phyloP scores from a whole-genome alignment of 2,329 filamentous ascomycete species.

The Samsoniella hepiali region DNA sequence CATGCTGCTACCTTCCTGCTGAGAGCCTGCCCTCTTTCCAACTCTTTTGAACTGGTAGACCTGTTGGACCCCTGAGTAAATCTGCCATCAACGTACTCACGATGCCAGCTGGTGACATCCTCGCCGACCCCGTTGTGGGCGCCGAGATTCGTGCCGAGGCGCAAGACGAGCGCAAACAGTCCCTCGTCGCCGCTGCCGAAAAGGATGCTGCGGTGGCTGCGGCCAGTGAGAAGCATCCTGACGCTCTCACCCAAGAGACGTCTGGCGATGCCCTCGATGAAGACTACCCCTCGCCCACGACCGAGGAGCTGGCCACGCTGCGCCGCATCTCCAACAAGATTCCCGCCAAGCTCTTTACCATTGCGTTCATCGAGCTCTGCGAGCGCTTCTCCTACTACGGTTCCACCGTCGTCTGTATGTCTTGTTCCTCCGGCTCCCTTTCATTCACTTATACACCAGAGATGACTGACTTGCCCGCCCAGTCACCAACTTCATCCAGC shows the following conservation, averaged over 20 bases:
- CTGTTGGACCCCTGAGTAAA: too few species aligned
- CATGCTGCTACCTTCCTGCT: neutral
- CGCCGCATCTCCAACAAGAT: slow-evolving; percentile 56
- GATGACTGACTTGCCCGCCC: neutral
- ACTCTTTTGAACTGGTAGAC: too few species aligned
- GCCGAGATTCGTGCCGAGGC: slow-evolving; percentile 19
- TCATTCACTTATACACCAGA: too few species aligned
- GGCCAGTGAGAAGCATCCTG: slow-evolving; percentile 7
- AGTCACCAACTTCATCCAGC: slow-evolving; percentile 62
- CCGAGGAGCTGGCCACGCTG: slow-evolving; percentile 51
- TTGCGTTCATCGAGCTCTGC: slow-evolving; percentile 66
- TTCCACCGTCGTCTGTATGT: slow-evolving; percentile 60
- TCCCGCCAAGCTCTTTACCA: slow-evolving; percentile 57
- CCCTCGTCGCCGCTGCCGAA: slow-evolving; percentile 1
- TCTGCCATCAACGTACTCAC: neutral
- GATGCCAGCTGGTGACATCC: slow-evolving; percentile 20
- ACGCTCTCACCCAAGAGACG: slow-evolving; percentile 25
- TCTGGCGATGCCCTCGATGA: neutral
- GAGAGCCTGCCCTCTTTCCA: too few species aligned
- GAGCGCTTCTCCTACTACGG: slow-evolving; percentile 75
- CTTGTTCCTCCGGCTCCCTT: slow-evolving; percentile 15
- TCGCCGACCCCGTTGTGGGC: slow-evolving; percentile 30
- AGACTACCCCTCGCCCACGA: slow-evolving; percentile 37
- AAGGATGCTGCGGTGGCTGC: neutral
- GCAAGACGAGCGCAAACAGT: slow-evolving; percentile 21